These are phyloP conservation scores for Eustoma russellianum DNA, from an alignment of 257 asterid genomes.

Conservation along the genomic window DNA sequence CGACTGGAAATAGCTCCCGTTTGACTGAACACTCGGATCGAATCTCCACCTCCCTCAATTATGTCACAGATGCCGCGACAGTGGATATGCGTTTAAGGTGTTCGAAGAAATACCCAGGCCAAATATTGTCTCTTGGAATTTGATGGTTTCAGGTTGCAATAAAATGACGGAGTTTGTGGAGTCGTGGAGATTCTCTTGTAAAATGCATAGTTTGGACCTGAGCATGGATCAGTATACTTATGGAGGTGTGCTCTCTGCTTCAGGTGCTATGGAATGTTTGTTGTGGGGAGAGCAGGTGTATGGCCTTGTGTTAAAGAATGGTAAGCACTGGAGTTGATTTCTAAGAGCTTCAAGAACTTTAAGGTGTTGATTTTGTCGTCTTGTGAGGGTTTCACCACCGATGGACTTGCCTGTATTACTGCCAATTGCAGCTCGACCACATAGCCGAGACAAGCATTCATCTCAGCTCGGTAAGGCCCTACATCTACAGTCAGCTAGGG, in stretches of 20 bases:
- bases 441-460: no score
- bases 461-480: no score
- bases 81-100: conserved; percentile 42
- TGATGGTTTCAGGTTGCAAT: conserved; percentile 50
- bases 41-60: conserved; percentile 40
- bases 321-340: conserved; percentile 73
- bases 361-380: conserved; percentile 65
- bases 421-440: conserved; percentile 97
- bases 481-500: no score
- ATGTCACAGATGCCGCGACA: conserved; percentile 38
- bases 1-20: conserved; percentile 19
- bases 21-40: conserved; percentile 37
- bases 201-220: conserved; percentile 34
- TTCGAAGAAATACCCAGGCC: conserved; percentile 50
- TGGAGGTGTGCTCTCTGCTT: conserved; percentile 56
- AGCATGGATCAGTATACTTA: conserved; percentile 46
- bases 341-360: conserved; percentile 64
- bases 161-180: conserved; percentile 33
- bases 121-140: conserved; percentile 52
- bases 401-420: conserved; percentile 83
- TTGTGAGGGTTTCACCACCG: conserved; percentile 82
- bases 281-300: conserved; percentile 44
- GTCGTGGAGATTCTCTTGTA: conserved; percentile 49
- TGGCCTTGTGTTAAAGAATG: conserved; percentile 55
- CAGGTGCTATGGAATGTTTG: conserved; percentile 30